A percentile compares a stretch with the other conserved stretches of the same genome.
Conservation (phyloP, 208 protist genomes). For the Wallacemonas collosoma region DNA sequence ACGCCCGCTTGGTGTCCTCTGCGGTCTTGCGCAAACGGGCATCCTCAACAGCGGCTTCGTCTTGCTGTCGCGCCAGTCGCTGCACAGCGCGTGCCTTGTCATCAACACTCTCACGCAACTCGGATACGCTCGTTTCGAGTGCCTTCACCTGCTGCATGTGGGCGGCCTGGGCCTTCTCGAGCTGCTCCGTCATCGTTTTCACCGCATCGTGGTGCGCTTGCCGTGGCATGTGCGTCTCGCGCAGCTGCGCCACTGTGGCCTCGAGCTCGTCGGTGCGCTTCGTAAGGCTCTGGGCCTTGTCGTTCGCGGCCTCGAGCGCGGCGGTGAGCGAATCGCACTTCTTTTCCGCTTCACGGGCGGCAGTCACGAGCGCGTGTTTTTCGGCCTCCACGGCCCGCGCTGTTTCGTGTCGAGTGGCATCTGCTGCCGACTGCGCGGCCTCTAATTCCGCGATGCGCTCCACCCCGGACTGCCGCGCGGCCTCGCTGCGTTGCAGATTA, state of each 20-base stretch:
- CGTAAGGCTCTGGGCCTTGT: slow-evolving; percentile 25
- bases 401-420: slow-evolving; percentile 10
- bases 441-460: slow-evolving; percentile 16
- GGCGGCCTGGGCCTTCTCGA: slow-evolving; percentile 27
- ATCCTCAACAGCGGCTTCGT: neutral
- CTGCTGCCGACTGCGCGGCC: slow-evolving; percentile 8
- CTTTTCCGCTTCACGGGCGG: slow-evolving; percentile 5
- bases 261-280: slow-evolving; percentile 21
- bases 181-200: slow-evolving; percentile 12
- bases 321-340: slow-evolving; percentile 16
- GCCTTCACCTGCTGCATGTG: slow-evolving; percentile 5
- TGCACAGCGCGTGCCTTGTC: slow-evolving; percentile 16
- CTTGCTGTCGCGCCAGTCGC: slow-evolving; percentile 16
- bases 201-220: slow-evolving; percentile 19
- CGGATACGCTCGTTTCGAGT: slow-evolving; percentile 20
- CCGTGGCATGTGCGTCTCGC: slow-evolving; percentile 21
- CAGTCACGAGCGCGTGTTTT: slow-evolving; percentile 5
- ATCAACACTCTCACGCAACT: slow-evolving; percentile 17
- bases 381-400: slow-evolving; percentile 5
- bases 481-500: slow-evolving; percentile 19
- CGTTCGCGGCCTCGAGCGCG: slow-evolving; percentile 23
- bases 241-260: slow-evolving; percentile 20
- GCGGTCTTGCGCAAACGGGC: slow-evolving; percentile 1
- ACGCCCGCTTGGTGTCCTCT: slow-evolving; percentile 16
- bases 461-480: slow-evolving; percentile 4